These are phyloP conservation scores for Plasmodium adleri DNA, from an alignment of 169 alveolate species.

Conservation along the genomic window DNA sequence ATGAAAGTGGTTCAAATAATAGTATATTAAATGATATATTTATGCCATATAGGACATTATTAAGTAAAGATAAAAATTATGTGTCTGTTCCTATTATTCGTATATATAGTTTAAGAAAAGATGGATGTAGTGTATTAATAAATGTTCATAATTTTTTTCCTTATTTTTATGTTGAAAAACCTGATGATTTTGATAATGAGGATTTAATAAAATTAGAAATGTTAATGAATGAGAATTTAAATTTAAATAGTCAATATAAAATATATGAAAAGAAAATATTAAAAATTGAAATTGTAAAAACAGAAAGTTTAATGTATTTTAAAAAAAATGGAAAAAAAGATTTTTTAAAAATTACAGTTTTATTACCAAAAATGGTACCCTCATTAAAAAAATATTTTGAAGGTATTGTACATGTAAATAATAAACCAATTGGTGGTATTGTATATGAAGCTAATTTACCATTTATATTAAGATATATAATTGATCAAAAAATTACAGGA, in stretches of 20 bases:
- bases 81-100: slow-evolving; percentile 77
- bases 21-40: not conserved
- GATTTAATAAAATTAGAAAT: slow-evolving; percentile 76
- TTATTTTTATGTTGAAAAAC: slow-evolving; percentile 84
- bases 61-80: slow-evolving; percentile 34
- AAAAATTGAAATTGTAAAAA: slow-evolving; percentile 78
- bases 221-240: slow-evolving; percentile 77
- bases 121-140: slow-evolving; percentile 80
- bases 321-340: slow-evolving; percentile 80
- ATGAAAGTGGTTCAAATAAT: slow-evolving; percentile 10
- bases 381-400: slow-evolving; percentile 87
- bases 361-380: slow-evolving; percentile 89
- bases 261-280: slow-evolving; percentile 80
- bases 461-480: slow-evolving; percentile 96
- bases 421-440: slow-evolving; percentile 76
- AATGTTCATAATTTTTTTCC: slow-evolving; percentile 81
- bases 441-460: slow-evolving; percentile 97
- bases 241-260: slow-evolving; percentile 79
- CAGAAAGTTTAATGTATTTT: slow-evolving; percentile 85
- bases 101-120: slow-evolving; percentile 80
- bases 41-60: slow-evolving; percentile 5
- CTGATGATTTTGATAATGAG: slow-evolving; percentile 74
- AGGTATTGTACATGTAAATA: slow-evolving; percentile 79
- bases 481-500: slow-evolving; percentile 96
- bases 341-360: slow-evolving; percentile 88